A percentile compares a stretch with the other conserved stretches of the same genome.
These are phyloP conservation scores for Eremomyces bilateralis DNA, from an alignment of 495 filamentous ascomycete species.

Conservation along the genomic window DNA sequence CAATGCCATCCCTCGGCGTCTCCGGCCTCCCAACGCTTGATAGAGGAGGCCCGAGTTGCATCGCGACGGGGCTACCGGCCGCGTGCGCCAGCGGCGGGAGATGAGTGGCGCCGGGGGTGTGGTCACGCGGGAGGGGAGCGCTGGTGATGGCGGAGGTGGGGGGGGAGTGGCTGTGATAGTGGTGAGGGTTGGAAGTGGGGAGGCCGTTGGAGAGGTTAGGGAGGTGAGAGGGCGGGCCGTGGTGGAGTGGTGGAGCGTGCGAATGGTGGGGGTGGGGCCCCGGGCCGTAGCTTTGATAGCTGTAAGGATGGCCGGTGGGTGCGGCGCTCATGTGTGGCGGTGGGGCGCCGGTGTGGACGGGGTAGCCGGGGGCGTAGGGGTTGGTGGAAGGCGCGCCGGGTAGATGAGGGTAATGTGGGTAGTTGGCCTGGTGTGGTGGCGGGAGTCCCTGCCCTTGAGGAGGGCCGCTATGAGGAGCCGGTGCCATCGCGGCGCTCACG, in stretches of 20 bases:
- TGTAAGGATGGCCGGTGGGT: too few species aligned
- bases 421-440: background rate
- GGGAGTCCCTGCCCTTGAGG: background rate
- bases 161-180: background rate
- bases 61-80: background rate
- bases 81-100: background rate
- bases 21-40: conserved; percentile 1
- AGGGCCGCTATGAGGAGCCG: background rate
- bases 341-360: too few species aligned
- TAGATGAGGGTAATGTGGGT: background rate
- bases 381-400: background rate
- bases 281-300: too few species aligned
- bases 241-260: conserved; percentile 1
- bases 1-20: background rate
- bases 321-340: too few species aligned
- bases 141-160: background rate
- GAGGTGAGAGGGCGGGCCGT: background rate
- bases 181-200: background rate
- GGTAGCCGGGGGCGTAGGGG: background rate
- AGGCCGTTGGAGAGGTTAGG: conserved; percentile 1
- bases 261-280: too few species aligned
- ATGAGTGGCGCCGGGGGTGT: background rate
- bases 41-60: conserved; percentile 1
- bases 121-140: conserved; percentile 1
- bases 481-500: background rate